Conservation (phyloP, 2,329 filamentous ascomycete genomes). For the Penicillium paneum region DNA sequence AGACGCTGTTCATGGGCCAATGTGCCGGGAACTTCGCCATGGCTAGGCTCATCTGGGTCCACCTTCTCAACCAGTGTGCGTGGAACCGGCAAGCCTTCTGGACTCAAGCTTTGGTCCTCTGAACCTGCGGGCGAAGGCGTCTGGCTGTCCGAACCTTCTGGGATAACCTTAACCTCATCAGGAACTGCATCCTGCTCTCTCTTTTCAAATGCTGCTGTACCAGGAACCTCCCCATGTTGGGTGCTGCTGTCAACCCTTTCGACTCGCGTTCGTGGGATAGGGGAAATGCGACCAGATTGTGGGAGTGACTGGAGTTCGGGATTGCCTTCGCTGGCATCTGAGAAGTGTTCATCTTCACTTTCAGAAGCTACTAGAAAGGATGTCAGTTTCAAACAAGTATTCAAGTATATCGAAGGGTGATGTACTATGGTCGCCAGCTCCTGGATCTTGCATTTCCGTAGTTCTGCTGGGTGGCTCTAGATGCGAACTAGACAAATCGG, state of each 20-base stretch:
- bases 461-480: constrained; percentile 56
- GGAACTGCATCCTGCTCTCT: constrained; percentile 59
- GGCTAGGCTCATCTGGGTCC: constrained; percentile 53
- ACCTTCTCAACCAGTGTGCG: constrained; percentile 61
- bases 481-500: constrained; percentile 39
- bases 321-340: constrained; percentile 61
- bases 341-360: constrained; percentile 61
- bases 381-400: not conserved
- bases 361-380: constrained; percentile 42
- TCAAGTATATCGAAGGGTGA: constrained; percentile 15
- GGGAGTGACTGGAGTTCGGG: constrained; percentile 32
- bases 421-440: constrained; percentile 55
- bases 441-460: constrained; percentile 55
- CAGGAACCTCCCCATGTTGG: constrained; percentile 60
- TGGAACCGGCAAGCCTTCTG: constrained; percentile 54
- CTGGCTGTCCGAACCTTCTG: constrained; percentile 42
- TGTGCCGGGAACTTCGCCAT: constrained; percentile 63
- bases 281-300: constrained; percentile 47
- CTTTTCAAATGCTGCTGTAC: constrained; percentile 59
- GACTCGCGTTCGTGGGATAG: constrained; percentile 60
- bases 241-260: constrained; percentile 60
- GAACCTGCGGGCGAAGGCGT: constrained; percentile 42
- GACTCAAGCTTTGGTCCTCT: constrained; percentile 46
- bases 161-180: constrained; percentile 60
- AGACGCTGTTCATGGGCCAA: constrained; percentile 54